These are phyloP conservation scores for Yarrowia phangngaensis DNA, from an alignment of 805 yeast genomes.

Conservation along the genomic window DNA sequence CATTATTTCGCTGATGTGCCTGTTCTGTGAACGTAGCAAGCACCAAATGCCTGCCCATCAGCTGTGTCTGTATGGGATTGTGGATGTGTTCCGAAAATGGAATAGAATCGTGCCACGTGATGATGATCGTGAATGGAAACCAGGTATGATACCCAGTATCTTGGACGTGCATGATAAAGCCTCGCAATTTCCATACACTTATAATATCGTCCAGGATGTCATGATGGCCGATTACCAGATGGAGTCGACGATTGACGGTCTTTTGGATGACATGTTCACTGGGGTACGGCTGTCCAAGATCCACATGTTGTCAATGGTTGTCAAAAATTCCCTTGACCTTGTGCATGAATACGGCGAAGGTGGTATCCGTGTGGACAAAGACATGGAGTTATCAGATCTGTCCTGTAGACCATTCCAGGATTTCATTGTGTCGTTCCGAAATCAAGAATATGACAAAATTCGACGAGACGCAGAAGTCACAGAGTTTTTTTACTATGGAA, in stretches of 20 bases:
- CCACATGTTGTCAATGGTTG: no score
- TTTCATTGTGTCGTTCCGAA: no score
- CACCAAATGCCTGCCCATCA: constrained; percentile 16
- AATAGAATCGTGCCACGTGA: constrained; percentile 3
- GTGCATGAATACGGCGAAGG: no score
- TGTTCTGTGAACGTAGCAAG: constrained; percentile 6
- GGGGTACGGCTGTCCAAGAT: no score
- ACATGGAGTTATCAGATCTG: no score
- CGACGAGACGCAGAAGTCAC: no score
- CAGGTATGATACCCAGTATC: constrained; percentile 11
- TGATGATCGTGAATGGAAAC: constrained; percentile 5
- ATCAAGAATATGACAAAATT: no score
- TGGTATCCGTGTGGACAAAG: no score
- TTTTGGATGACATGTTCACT: constrained; percentile 7
- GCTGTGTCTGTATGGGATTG: constrained; percentile 16
- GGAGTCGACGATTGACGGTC: constrained; percentile 19
- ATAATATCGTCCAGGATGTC: constrained; percentile 13
- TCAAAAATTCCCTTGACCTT: no score
- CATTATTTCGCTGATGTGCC: constrained; percentile 9
- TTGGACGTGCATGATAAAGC: constrained; percentile 13
- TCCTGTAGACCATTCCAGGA: no score
- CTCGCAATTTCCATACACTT: constrained; percentile 7
- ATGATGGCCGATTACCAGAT: constrained; percentile 20
- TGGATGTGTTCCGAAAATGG: constrained; percentile 13
- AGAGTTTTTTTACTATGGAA: no score